Evolutionary conservation across 805 yeast species (phyloP).

Genomic region (Candida boleticola): DNA sequence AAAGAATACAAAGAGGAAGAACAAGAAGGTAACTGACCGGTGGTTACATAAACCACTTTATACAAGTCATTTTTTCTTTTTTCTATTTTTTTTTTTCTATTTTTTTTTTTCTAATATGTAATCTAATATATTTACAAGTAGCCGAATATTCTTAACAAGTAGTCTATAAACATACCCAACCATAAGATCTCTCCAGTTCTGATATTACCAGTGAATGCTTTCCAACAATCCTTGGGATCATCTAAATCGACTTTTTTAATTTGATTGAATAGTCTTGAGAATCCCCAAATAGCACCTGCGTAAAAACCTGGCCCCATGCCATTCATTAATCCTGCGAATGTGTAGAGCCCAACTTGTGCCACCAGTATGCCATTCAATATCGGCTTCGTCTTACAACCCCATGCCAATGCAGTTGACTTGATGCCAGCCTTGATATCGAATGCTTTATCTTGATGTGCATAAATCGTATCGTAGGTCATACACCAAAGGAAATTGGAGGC

Average conservation of each 20-base stretch:
- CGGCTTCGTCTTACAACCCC: slow-evolving; percentile 80
- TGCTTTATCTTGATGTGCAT: slow-evolving; percentile 94
- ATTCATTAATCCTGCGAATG: slow-evolving; percentile 67
- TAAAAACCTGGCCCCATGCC: slow-evolving; percentile 88
- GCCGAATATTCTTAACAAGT: slow-evolving; percentile 50
- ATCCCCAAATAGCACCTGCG: slow-evolving; percentile 63
- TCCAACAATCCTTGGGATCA: slow-evolving; percentile 80
- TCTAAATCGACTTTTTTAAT: slow-evolving; percentile 75
- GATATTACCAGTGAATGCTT: slow-evolving; percentile 72
- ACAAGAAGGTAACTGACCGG: too few species aligned
- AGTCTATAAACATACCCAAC: slow-evolving; percentile 66
- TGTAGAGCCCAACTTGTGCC: slow-evolving; percentile 64
- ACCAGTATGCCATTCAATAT: slow-evolving; percentile 62
- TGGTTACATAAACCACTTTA: background rate
- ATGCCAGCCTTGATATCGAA: slow-evolving; percentile 90
- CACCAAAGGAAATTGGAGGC: slow-evolving; percentile 85
- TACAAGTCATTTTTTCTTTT: too few species aligned
- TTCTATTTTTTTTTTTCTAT: too few species aligned
- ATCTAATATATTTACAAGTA: slow-evolving; percentile 38
- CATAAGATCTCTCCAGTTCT: slow-evolving; percentile 70
- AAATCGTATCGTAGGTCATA: slow-evolving; percentile 92
- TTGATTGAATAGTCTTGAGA: slow-evolving; percentile 66
- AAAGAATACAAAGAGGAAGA: background rate
- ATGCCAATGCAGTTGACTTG: slow-evolving; percentile 90
- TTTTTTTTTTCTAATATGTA: too few species aligned